Base-by-base conservation (phyloP, 2,329 filamentous ascomycete genomes). In the Fusarium cicatricum region DNA sequence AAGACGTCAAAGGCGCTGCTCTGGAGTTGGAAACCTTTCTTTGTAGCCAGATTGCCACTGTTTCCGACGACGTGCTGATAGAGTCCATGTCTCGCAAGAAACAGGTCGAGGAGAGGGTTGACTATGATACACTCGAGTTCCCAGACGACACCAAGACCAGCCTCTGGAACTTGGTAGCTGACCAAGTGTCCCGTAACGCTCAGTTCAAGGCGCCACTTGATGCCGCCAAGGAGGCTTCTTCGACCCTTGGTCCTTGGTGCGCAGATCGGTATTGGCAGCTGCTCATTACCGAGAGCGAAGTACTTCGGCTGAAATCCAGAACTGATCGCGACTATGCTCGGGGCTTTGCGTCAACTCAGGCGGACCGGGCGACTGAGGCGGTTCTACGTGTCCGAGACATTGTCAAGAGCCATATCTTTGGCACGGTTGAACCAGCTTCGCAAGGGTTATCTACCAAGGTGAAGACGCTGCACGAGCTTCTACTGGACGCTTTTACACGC, bases 1-100 rank as follows among this genome's bases (percentile, higher is more conserved):
- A 40, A 14, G 87, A 97, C 62, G 82, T 96, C 23, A 79, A 81
- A 14, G 79, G 85, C 55, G 91, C 90, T 32, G 90, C 91, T 0
- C 77, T 78, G 55, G 86, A 90, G 47, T 82, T 99, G 0, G 94
- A 98, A 71, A 81, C 75, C 1, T 79, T 96, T 32, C 79, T 99
- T 2, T 85, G 95, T 69, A 90, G 89, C 71, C 87, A 88, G 66
- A 97, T 99, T 68, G 90, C 90, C 6, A 98, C 95, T 0, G 86
- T 79, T 4, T 75, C 77, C 0, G 75, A 84, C 34, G 72, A 76
- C 3, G 68, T 69, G 0, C 57, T 77, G 11, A 42, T 55, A 7
- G 45, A 69, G 11, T 60, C 64, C 28, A 58, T 67, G 39, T 49
- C 60, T 1, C 58, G 62, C 3, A 62, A 63, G n/a, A 52, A 66